Evolutionary conservation across 495 filamentous ascomycete genomes (phyloP).

Genomic region (Neurospora hispaniola): DNA sequence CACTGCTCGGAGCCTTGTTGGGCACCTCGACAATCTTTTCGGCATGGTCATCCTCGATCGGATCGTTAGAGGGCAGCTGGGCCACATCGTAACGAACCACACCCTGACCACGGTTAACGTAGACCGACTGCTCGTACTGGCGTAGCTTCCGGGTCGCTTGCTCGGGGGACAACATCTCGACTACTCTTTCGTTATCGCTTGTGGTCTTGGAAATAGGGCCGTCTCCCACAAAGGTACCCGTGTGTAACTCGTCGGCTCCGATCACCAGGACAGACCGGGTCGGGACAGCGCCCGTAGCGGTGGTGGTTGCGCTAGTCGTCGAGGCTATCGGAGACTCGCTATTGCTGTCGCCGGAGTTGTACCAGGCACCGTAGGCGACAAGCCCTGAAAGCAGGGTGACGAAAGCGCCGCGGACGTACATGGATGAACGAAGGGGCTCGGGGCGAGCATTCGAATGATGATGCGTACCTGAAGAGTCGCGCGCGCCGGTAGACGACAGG

Average conservation of each 20-base stretch:
- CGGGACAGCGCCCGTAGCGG: constrained; percentile 13
- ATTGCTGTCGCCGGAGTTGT: constrained; percentile 30
- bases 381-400: constrained; percentile 35
- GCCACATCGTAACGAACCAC: constrained; percentile 94
- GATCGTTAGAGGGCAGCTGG: constrained; percentile 90
- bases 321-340: constrained; percentile 13
- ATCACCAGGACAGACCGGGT: constrained; percentile 57
- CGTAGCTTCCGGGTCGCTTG: constrained; percentile 85
- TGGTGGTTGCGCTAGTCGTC: constrained; percentile 6
- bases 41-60: constrained; percentile 95
- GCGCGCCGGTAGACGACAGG: neutral
- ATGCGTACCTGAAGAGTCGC: constrained; percentile 4
- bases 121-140: constrained; percentile 79
- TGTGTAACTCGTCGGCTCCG: constrained; percentile 74
- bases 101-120: constrained; percentile 80
- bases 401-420: constrained; percentile 37
- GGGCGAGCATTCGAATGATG: constrained; percentile 12
- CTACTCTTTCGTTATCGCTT: constrained; percentile 62
- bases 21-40: constrained; percentile 94
- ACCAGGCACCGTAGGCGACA: constrained; percentile 42
- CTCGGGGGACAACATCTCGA: constrained; percentile 94
- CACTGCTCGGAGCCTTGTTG: constrained; percentile 31
- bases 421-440: constrained; percentile 37
- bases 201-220: constrained; percentile 78
- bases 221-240: constrained; percentile 66